A percentile compares a stretch with the other conserved stretches of the same genome.
Conservation (phyloP, 352 stramenopile species). For the Phytophthora hibernalis region DNA sequence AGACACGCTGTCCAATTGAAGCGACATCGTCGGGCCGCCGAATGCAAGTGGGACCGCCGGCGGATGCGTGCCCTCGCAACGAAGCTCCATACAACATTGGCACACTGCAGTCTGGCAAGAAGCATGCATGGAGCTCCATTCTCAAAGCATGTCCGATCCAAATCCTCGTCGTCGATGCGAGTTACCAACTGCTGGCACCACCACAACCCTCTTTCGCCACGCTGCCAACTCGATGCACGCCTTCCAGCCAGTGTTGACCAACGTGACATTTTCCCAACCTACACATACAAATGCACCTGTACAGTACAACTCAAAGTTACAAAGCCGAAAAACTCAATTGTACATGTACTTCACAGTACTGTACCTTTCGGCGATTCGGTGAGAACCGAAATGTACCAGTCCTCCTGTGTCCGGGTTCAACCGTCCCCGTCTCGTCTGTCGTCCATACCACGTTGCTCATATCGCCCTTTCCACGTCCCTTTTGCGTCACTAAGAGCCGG, state of each 20-base stretch:
- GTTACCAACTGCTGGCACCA: constrained; percentile 19
- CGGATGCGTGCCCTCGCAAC: not conserved
- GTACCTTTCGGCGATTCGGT: constrained; percentile 2
- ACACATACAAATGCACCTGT: not conserved
- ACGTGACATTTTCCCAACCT: constrained; percentile 10
- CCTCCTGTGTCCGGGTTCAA: constrained; percentile 9
- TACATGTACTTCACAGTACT: no score
- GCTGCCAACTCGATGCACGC: not conserved
- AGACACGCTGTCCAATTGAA: constrained; percentile 24
- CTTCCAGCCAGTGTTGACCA: constrained; percentile 13
- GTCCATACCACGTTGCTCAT: not conserved
- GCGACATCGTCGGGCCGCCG: constrained; percentile 10
- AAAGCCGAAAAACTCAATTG: no score
- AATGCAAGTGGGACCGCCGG: constrained; percentile 4
- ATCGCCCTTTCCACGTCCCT: not conserved
- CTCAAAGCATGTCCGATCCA: not conserved
- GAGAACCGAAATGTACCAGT: constrained; percentile 3
- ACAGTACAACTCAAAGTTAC: no score
- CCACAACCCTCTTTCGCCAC: constrained; percentile 17
- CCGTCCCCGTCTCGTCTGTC: not conserved
- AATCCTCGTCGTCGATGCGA: constrained; percentile 7
- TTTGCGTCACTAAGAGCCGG: constrained; percentile 10
- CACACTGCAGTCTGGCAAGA: not conserved
- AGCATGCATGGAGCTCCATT: constrained; percentile 7
- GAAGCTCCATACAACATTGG: not conserved